Evolutionary conservation across 2,329 filamentous ascomycete genomes (phyloP).

Genomic region (Beauveria scarabaeidicola): DNA sequence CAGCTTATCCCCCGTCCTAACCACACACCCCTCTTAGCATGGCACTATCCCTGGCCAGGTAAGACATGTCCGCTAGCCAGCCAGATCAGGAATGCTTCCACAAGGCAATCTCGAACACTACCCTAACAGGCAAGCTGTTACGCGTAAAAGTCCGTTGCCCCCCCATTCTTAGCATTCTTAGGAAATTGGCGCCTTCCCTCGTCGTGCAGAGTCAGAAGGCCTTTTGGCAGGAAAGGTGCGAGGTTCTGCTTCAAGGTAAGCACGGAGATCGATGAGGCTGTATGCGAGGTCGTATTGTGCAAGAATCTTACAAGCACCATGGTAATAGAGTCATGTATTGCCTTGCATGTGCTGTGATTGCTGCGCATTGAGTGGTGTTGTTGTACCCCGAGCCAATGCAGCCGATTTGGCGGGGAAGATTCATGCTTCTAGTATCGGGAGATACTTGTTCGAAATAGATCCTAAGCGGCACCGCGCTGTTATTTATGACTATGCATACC

Average conservation of each 20-base stretch:
- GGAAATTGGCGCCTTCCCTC: neutral
- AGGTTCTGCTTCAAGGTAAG: neutral
- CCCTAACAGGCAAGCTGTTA: constrained; percentile 7
- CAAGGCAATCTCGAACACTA: constrained; percentile 6
- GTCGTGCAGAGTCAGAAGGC: neutral
- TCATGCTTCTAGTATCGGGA: too few relatives aligned
- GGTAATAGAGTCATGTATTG: neutral
- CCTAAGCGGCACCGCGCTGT: too few relatives aligned
- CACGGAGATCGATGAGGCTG: constrained; percentile 1
- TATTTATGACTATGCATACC: too few relatives aligned
- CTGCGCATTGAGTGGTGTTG: too few relatives aligned
- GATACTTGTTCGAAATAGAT: too few relatives aligned
- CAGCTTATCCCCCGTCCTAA: neutral
- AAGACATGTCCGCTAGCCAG: neutral
- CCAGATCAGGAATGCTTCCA: constrained; percentile 7
- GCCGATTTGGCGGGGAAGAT: too few relatives aligned
- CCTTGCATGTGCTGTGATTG: neutral
- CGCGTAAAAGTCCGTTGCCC: neutral
- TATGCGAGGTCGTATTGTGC: neutral
- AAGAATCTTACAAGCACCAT: neutral
- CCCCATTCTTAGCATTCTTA: neutral
- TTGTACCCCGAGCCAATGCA: too few relatives aligned
- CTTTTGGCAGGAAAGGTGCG: neutral
- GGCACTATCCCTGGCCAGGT: neutral
- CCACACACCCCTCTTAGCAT: neutral